phyloP scores from a whole-genome alignment of 148 eudicot species.

The Fagopyrum esculentum region DNA sequence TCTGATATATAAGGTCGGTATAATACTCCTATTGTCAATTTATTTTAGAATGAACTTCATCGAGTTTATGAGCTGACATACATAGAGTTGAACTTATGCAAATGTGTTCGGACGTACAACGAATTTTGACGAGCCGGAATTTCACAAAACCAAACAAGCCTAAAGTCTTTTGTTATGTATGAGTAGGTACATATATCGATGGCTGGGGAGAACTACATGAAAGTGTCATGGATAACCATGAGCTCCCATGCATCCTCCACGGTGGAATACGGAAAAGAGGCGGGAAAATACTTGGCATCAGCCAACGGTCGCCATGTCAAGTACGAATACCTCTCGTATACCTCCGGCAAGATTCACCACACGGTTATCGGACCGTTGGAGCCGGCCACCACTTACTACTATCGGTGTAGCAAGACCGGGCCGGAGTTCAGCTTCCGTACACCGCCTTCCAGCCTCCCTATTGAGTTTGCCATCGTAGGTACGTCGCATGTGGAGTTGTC shows the following conservation, averaged over 20 bases:
- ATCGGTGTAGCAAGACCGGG: slow-evolving; percentile 9
- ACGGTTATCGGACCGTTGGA: slow-evolving; percentile 15
- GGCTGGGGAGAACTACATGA: slow-evolving; percentile 55
- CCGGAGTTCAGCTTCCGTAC: slow-evolving; percentile 5
- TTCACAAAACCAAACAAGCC: background rate
- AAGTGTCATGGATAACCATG: slow-evolving; percentile 28
- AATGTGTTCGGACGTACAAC: no score
- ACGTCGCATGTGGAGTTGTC: background rate
- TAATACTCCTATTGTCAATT: no score
- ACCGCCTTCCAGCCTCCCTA: slow-evolving; percentile 12
- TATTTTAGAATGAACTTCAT: no score
- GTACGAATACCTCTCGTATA: slow-evolving; percentile 6
- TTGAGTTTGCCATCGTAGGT: slow-evolving; percentile 16
- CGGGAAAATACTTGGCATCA: background rate
- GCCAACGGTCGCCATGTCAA: slow-evolving; percentile 1
- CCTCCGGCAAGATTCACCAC: slow-evolving; percentile 17
- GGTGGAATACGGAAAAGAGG: slow-evolving; percentile 9
- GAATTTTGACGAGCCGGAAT: no score
- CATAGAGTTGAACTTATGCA: no score
- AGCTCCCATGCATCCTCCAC: background rate
- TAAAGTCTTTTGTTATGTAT: background rate
- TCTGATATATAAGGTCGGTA: no score
- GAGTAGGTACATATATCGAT: slow-evolving; percentile 49
- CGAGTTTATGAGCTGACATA: no score
- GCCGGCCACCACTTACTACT: slow-evolving; percentile 14